A percentile compares a stretch with the other conserved stretches of the same genome.
phyloP scores from a whole-genome alignment of 768 basidiomycete species.

The Amanita fuliginea region DNA sequence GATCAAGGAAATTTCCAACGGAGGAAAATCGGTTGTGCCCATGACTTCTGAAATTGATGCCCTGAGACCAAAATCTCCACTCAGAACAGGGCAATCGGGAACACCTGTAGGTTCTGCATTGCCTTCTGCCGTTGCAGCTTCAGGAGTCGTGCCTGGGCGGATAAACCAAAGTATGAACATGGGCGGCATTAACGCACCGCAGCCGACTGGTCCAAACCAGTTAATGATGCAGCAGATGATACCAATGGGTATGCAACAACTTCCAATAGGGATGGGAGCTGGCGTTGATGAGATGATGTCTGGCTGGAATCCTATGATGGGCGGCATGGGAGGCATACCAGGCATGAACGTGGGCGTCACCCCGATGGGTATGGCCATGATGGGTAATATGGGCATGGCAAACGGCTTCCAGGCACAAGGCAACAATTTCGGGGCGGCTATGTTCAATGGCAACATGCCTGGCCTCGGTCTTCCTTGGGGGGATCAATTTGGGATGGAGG shows the following conservation, averaged over 20 bases:
- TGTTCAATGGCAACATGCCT: conserved; percentile 23
- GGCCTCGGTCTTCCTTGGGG: conserved; percentile 23
- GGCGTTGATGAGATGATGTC: conserved; percentile 25
- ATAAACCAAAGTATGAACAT: conserved; percentile 7
- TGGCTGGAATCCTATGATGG: conserved; percentile 24
- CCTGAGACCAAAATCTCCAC: conserved; percentile 78
- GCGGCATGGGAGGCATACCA: conserved; percentile 24
- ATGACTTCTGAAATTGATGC: conserved; percentile 73
- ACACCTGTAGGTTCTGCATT: conserved; percentile 2
- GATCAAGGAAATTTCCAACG: conserved; percentile 42
- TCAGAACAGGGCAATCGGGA: conserved; percentile 24
- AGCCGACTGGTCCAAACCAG: conserved; percentile 13
- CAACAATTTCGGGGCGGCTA: conserved; percentile 12
- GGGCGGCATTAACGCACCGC: conserved; percentile 1
- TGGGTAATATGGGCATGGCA: conserved; percentile 16
- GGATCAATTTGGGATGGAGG: conserved; percentile 21
- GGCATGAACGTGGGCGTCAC: conserved; percentile 19
- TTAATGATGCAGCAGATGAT: conserved; percentile 29
- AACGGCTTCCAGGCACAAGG: conserved; percentile 11
- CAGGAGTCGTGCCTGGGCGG: conserved; percentile 10
- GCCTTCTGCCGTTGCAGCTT: conserved; percentile 3
- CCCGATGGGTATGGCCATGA: conserved; percentile 18
- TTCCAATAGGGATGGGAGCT: conserved; percentile 4
- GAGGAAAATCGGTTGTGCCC: conserved; percentile 54
- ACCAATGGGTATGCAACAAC: conserved; percentile 23